phyloP scores from a whole-genome alignment of 108 stramenopile genomes.

The Discostella stelligeroides region DNA sequence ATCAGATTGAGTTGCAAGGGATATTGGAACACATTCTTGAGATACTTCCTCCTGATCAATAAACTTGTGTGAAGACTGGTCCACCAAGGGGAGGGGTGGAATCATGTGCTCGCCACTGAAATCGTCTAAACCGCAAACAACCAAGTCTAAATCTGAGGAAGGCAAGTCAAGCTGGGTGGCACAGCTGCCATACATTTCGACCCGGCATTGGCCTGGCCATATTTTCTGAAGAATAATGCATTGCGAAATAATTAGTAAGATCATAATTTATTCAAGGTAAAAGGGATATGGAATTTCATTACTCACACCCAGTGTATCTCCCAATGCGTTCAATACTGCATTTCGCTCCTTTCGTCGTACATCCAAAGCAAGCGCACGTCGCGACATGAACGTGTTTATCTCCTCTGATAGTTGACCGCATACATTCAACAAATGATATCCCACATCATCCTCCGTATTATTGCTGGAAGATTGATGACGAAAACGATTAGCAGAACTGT shows the following conservation, averaged over 20 bases:
- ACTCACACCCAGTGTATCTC: conserved; percentile 63
- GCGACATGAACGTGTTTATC: conserved; percentile 76
- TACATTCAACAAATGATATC: conserved; percentile 79
- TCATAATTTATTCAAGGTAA: background rate
- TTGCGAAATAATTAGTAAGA: background rate
- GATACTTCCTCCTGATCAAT: conserved; percentile 3
- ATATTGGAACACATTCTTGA: conserved; percentile 5
- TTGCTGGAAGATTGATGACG: conserved; percentile 44
- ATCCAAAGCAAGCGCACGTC: conserved; percentile 65
- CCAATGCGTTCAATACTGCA: conserved; percentile 66
- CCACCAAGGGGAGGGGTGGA: conserved; percentile 3
- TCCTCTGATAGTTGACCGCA: conserved; percentile 77
- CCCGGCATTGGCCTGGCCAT: conserved; percentile 69
- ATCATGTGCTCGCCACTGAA: conserved; percentile 12
- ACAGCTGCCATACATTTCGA: conserved; percentile 90
- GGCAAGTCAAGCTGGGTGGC: conserved; percentile 86
- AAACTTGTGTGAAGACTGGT: background rate
- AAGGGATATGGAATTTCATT: background rate
- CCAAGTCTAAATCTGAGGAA: conserved; percentile 89
- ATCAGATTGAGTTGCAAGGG: background rate
- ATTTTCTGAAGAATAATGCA: conserved; percentile 39
- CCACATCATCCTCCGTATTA: conserved; percentile 74
- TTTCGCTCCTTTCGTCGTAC: conserved; percentile 68
- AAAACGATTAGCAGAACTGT: conserved; percentile 54
- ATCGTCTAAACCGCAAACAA: conserved; percentile 73